A percentile compares a stretch with the other conserved stretches of the same genome.
Evolutionary conservation across 768 basidiomycete genomes (phyloP).

Genomic region (Mycena kentingensis): DNA sequence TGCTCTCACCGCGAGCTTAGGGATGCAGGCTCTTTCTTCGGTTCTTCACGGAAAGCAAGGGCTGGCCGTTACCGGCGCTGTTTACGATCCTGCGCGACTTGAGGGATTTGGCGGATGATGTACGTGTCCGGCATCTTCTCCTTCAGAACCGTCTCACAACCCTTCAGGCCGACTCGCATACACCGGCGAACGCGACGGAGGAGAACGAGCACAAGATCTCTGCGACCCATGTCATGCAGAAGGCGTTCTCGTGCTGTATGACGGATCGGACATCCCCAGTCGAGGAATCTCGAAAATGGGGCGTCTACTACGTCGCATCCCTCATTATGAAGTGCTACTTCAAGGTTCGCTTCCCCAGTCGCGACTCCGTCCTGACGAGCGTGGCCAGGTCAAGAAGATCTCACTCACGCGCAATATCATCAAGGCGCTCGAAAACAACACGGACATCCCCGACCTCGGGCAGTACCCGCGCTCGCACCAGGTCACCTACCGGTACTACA

Average conservation of each 20-base stretch:
- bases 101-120: slow-evolving; percentile 84
- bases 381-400: slow-evolving; percentile 78
- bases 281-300: slow-evolving; percentile 82
- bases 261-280: slow-evolving; percentile 80
- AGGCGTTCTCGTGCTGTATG: slow-evolving; percentile 87
- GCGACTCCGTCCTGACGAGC: background rate
- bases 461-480: slow-evolving; percentile 85
- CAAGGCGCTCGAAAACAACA: slow-evolving; percentile 82
- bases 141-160: background rate
- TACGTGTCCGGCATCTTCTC: slow-evolving; percentile 32
- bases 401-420: slow-evolving; percentile 91
- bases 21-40: slow-evolving; percentile 79
- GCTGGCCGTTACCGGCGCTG: slow-evolving; percentile 84
- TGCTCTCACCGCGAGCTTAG: too few relatives aligned
- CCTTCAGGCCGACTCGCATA: slow-evolving; percentile 61
- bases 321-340: slow-evolving; percentile 94
- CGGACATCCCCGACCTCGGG: slow-evolving; percentile 78
- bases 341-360: slow-evolving; percentile 37
- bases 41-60: slow-evolving; percentile 77
- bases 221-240: slow-evolving; percentile 82
- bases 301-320: slow-evolving; percentile 89
- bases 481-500: slow-evolving; percentile 92
- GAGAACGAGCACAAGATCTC: slow-evolving; percentile 79
- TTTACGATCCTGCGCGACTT: slow-evolving; percentile 83
- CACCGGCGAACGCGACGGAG: slow-evolving; percentile 51